These are phyloP conservation scores for Coemansia sp. DNA, from an alignment of 192 early-diverging fungal genomes.

Conservation along the genomic window DNA sequence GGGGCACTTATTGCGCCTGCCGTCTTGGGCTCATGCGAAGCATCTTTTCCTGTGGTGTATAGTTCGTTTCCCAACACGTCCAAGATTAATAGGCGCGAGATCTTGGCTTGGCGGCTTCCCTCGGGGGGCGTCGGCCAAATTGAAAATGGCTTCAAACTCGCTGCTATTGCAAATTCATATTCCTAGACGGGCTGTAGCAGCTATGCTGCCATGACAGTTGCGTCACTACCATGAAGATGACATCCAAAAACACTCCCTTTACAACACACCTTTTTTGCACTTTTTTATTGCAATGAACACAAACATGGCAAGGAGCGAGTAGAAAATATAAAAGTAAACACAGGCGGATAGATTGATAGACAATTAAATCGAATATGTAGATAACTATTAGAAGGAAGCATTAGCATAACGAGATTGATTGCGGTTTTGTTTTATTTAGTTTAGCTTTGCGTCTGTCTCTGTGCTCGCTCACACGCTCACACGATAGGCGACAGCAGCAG, in stretches of 20 bases:
- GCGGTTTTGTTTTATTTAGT: too few relatives aligned
- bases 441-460: too few relatives aligned
- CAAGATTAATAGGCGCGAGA: conserved; percentile 39
- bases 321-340: too few relatives aligned
- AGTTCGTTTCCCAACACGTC: conserved; percentile 41
- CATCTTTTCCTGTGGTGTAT: conserved; percentile 25
- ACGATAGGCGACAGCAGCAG: too few relatives aligned
- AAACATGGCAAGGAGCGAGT: too few relatives aligned
- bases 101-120: background rate
- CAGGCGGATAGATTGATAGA: too few relatives aligned
- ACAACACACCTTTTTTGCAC: background rate
- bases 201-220: conserved; percentile 43
- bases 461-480: too few relatives aligned
- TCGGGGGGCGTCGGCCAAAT: background rate
- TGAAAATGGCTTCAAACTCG: conserved; percentile 18
- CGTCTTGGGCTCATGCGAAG: conserved; percentile 28
- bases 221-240: conserved; percentile 48
- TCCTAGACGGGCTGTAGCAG: conserved; percentile 42
- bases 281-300: too few relatives aligned
- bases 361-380: too few relatives aligned
- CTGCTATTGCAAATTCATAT: conserved; percentile 45
- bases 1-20: background rate
- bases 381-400: too few relatives aligned
- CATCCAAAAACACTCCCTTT: conserved; percentile 1
- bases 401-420: too few relatives aligned